phyloP scores from a whole-genome alignment of 768 basidiomycete species.

The Serendipita sp. region DNA sequence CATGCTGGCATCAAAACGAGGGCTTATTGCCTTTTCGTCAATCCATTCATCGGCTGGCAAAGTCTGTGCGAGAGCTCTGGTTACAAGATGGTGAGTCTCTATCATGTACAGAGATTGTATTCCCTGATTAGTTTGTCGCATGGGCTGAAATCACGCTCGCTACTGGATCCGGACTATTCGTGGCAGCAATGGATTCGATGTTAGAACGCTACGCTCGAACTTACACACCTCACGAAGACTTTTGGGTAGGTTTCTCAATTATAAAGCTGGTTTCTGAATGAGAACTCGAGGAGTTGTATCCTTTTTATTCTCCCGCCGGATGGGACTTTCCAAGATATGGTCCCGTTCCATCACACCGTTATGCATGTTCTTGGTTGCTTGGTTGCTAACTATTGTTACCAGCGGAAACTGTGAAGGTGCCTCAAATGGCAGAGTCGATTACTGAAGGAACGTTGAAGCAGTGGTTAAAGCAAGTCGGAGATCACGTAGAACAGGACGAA shows the following conservation, averaged over 20 bases:
- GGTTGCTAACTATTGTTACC: background rate
- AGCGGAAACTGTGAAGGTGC: conserved; percentile 87
- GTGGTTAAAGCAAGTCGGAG: conserved; percentile 88
- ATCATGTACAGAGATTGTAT: background rate
- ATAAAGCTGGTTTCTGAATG: background rate
- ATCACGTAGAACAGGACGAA: conserved; percentile 79
- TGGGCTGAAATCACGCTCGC: background rate
- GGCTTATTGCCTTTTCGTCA: background rate
- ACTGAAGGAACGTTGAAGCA: conserved; percentile 92
- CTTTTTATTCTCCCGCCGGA: background rate
- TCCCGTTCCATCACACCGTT: background rate
- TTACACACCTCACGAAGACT: background rate
- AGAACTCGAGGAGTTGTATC: background rate
- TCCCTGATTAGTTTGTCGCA: background rate
- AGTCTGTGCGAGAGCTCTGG: background rate
- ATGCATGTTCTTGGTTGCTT: background rate
- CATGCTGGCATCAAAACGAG: background rate
- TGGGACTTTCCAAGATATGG: background rate
- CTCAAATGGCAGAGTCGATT: conserved; percentile 97
- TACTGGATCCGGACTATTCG: background rate
- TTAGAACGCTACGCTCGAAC: background rate
- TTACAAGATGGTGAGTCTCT: background rate
- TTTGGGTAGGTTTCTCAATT: background rate
- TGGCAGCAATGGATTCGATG: background rate
- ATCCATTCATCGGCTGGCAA: background rate